Percentiles rank a stretch among this genome's conserved stretches.
phyloP scores from a whole-genome alignment of 2,329 filamentous ascomycete species.

The Alternaria novae-zelandiae region DNA sequence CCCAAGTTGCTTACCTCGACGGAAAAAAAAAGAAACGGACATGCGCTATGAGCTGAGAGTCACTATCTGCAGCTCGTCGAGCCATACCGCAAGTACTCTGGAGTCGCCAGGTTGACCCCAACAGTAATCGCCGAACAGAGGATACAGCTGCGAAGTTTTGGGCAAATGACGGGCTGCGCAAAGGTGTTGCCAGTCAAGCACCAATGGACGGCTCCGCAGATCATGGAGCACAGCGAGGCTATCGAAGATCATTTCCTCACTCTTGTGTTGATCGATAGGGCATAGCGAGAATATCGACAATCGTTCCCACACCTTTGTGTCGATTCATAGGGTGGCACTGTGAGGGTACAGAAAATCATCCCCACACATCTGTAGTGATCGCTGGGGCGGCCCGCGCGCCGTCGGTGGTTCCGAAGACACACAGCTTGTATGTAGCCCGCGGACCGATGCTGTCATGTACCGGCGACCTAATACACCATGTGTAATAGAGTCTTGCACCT shows the following conservation, averaged over 20 bases:
- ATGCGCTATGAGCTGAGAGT: background rate
- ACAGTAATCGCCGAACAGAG: background rate
- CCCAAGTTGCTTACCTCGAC: too few species aligned
- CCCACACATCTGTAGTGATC: background rate
- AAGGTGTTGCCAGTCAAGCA: background rate
- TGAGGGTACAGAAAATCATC: background rate
- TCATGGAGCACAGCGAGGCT: background rate
- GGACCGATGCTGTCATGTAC: background rate
- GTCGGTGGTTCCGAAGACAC: background rate
- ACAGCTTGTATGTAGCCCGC: background rate
- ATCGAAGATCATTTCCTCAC: background rate
- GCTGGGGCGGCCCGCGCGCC: background rate
- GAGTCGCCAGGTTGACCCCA: background rate
- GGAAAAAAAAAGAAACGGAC: background rate
- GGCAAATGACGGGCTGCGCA: background rate
- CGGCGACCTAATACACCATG: background rate
- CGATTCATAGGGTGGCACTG: background rate
- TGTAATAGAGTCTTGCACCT: background rate
- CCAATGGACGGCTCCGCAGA: background rate
- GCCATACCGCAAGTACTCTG: background rate
- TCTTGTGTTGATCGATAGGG: background rate
- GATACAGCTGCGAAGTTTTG: background rate
- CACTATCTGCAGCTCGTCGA: background rate
- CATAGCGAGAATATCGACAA: background rate
- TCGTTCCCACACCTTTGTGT: background rate